phyloP scores from a whole-genome alignment of 2,329 filamentous ascomycete genomes.

The Capronia epimyces region DNA sequence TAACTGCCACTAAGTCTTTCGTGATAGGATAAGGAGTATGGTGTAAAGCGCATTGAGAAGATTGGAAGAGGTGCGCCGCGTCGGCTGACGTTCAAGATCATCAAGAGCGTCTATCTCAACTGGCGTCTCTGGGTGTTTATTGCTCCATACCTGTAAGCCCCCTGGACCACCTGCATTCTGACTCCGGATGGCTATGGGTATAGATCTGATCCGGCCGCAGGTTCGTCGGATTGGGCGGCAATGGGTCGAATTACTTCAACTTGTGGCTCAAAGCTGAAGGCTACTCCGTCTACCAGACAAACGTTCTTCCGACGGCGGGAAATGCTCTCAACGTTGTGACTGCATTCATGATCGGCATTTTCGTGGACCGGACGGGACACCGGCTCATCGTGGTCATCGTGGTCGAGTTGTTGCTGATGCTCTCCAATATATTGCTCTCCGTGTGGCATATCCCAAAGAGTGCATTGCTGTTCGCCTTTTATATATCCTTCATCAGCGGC shows the following conservation, averaged over 20 bases:
- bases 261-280: constrained; percentile 50
- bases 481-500: not conserved
- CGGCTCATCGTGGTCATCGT: not conserved
- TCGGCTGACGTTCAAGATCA: not conserved
- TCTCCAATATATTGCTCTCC: constrained; percentile 2
- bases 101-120: not conserved
- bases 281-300: constrained; percentile 47
- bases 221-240: not conserved
- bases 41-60: constrained; percentile 24
- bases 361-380: constrained; percentile 1
- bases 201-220: not conserved
- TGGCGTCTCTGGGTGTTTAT: not conserved
- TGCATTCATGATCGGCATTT: not conserved
- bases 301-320: constrained; percentile 47
- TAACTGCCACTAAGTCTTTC: not conserved
- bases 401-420: not conserved
- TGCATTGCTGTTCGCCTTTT: constrained; percentile 1
- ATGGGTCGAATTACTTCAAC: constrained; percentile 42
- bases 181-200: no score
- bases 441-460: constrained; percentile 5
- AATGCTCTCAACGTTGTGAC: constrained; percentile 47
- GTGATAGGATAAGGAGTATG: not conserved
- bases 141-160: not conserved
- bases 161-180: no score
- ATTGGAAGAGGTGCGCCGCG: not conserved